Evolutionary conservation across 1,284 basidiomycete genomes (phyloP).

Genomic region (Mycena sp.): DNA sequence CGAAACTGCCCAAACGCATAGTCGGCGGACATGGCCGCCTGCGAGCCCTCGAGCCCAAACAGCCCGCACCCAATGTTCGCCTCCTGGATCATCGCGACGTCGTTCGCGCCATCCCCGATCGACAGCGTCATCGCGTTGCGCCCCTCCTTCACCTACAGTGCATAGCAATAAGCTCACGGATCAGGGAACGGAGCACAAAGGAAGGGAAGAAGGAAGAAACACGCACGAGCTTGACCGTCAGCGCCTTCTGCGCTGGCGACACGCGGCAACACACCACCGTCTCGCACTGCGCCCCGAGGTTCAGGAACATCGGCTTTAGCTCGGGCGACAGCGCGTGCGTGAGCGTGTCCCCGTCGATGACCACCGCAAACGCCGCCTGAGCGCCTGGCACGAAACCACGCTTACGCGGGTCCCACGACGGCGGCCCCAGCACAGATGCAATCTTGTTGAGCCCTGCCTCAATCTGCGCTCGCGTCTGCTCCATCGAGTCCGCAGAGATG

Average conservation of each 20-base stretch:
- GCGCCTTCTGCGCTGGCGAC: constrained; percentile 95
- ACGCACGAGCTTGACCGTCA: constrained; percentile 91
- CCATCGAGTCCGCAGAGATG: constrained; percentile 84
- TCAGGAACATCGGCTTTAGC: constrained; percentile 89
- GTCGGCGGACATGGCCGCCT: constrained; percentile 99
- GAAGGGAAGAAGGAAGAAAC: not conserved
- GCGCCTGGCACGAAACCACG: constrained; percentile 76
- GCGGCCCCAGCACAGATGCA: constrained; percentile 78
- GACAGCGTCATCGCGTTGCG: constrained; percentile 96
- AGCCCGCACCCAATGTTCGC: constrained; percentile 97
- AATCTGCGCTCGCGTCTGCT: constrained; percentile 85
- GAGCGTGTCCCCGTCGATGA: constrained; percentile 96
- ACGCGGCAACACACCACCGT: constrained; percentile 98
- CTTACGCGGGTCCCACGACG: constrained; percentile 62
- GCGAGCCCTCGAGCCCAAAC: constrained; percentile 94
- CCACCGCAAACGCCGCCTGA: constrained; percentile 87
- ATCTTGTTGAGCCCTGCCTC: constrained; percentile 97
- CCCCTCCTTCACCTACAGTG: constrained; percentile 88
- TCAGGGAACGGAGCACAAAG: not conserved
- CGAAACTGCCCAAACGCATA: constrained; percentile 98
- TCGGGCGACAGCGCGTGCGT: constrained; percentile 82
- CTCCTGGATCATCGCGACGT: constrained; percentile 98
- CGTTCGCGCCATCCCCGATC: constrained; percentile 97
- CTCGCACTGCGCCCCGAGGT: constrained; percentile 94
- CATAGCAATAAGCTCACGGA: not conserved